These are phyloP conservation scores for Chlamydomonas incerta DNA, from an alignment of 139 green algal genomes.

Conservation along the genomic window DNA sequence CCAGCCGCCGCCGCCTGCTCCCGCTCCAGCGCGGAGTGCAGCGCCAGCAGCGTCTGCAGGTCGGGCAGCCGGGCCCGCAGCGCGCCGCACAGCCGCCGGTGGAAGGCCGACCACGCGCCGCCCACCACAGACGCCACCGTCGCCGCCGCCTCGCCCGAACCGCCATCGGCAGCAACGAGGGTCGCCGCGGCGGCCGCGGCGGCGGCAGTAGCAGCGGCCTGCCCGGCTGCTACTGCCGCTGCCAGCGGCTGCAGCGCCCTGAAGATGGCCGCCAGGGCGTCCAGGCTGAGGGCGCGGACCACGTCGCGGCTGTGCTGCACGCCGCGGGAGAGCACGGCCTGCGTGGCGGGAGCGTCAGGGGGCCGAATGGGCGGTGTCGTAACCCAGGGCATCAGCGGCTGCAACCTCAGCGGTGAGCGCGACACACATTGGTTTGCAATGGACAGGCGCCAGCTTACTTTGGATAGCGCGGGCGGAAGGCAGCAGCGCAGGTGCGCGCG, in stretches of 20 bases:
- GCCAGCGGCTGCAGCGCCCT: constrained; percentile 17
- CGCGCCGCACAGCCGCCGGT: constrained; percentile 6
- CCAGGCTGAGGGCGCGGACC: constrained; percentile 65
- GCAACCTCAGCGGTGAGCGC: too few relatives aligned
- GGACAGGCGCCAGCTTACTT: too few relatives aligned
- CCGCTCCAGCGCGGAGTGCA: constrained; percentile 24
- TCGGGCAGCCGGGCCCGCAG: constrained; percentile 57
- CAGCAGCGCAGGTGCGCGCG: constrained; percentile 36
- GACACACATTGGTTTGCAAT: too few relatives aligned
- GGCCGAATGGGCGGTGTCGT: too few relatives aligned
- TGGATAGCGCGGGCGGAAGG: constrained; percentile 57
- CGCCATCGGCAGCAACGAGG: constrained; percentile 7
- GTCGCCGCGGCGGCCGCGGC: not conserved
- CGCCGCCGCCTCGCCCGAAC: not conserved
- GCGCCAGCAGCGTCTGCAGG: constrained; percentile 56
- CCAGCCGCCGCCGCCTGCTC: not conserved
- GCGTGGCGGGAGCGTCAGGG: too few relatives aligned
- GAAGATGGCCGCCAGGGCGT: constrained; percentile 52
- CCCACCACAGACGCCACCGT: not conserved
- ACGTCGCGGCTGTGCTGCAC: constrained; percentile 68
- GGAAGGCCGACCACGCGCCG: constrained; percentile 17
- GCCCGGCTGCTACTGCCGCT: not conserved
- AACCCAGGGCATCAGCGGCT: too few relatives aligned
- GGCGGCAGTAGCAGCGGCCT: constrained; percentile 18
- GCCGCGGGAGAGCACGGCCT: constrained; percentile 71